Base-by-base conservation (phyloP, 768 basidiomycete genomes). In the Lepiota venenata region DNA sequence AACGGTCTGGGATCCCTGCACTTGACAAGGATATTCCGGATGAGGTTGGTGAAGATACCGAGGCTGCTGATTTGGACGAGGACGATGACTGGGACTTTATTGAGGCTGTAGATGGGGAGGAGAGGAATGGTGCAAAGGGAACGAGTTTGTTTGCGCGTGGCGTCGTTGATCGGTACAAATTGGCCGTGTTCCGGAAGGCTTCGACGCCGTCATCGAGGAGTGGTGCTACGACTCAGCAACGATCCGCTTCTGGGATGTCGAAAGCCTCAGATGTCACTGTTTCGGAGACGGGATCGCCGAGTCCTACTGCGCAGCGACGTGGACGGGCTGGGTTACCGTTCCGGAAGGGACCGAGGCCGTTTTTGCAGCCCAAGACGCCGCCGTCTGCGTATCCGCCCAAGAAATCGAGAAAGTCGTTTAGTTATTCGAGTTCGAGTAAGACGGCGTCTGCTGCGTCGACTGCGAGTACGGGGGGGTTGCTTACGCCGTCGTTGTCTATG, bases 81-180 rank as follows among this genome's bases (percentile, higher is more conserved):
- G 91, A 93, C 47, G 88, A 92, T 39, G 93, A 93, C 53, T 96
- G 93, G 93, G 93, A 94, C 78, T 82, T 94, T 58, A 79, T 96
- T 56, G 90, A 93, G 62, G 81, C 81, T 37, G 88, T 73, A 4
- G 87, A 87, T 58, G 84, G 83, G n/a, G 91, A 91, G 64, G 91
- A 92, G 54, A 78, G 85, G 56, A 93, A 93, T 57, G 91, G 91
- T 15, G 73, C 85, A 21, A 84, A 85, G 63, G 91, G 84, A 6
- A 81, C 83, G 16, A 93, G 87, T 64, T 77, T 94, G 37, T 94
- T 93, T 64, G 87, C 93, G 40, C 84, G 92, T n/a, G 93, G 93
- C 4, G 89, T 94, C 45, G 91, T 93, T 48, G 93, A 96, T 66
- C 79, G 88, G 50, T 96, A 95, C 66, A 78, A 83, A 54, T 74